Evolutionary conservation across 2,329 filamentous ascomycete species (phyloP), one percentile per base, ranked within the genome.

Genomic region (Sclerotinia trifoliorum): DNA sequence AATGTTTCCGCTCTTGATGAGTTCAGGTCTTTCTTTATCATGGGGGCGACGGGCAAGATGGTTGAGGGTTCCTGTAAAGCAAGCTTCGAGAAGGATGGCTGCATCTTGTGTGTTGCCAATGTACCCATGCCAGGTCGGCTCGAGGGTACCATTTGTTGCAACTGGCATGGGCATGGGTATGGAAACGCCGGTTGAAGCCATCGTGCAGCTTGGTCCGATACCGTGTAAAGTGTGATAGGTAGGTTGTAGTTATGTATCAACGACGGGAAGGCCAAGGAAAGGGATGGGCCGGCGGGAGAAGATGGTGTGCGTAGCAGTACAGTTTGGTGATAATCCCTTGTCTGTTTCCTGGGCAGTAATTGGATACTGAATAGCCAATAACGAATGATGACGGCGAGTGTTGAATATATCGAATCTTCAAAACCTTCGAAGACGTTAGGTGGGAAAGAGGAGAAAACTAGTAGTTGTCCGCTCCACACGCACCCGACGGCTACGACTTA

Each of bases 21-120:
- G 85, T 26, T 87, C 84, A 32, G 84, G 83, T 64, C 93, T 86
- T 79, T 97, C 94, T 64, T 92, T 85, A 75, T 97, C 94, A 78
- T 96, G 92, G 1, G 94, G 94, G 65, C 94, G 86, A 62, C 94
- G 89, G 24, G 92, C 88, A 26, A 95, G 91, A 78, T 95, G 93
- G 61, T 85, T 85, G 11, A 94, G 81, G 26, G 83, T 81, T 15
- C 92, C 92, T 48, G 82, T 84, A 21, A 96, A 82, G 74, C 90
- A 92, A 11, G 88, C 90, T 78, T 96, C 92, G 75, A 96, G 91
- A 24, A 96, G 83, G 13, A 93, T 83, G 72, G 96, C 81, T 39
- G 92, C 93, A 80, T 96, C 75, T 42, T 73, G 70, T 32, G 74
- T 76, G 17, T 73, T 73, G 26, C 71, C 71, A 68, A 75, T 75